Conservation (phyloP, 345 rosid species). For the Eucalyptus sp. region DNA sequence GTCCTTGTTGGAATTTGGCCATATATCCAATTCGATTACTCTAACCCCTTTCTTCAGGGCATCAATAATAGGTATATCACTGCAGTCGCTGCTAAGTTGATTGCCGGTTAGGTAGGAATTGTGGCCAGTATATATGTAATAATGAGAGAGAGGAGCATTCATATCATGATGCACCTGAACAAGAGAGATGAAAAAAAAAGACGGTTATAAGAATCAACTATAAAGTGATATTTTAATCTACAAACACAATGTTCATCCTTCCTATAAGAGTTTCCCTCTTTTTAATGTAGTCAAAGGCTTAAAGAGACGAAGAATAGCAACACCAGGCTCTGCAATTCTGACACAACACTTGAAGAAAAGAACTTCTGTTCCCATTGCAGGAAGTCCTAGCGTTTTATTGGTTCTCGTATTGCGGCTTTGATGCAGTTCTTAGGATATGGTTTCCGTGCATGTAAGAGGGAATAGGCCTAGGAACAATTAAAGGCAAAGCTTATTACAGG, state of each 20-base stretch:
- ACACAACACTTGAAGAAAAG: background rate
- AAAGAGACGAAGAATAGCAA: background rate
- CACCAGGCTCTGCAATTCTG: background rate
- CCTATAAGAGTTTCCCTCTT: background rate
- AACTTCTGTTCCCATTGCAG: background rate
- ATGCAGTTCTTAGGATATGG: background rate
- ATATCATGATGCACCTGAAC: conserved; percentile 66
- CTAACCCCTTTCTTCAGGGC: conserved; percentile 60
- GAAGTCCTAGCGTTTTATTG: background rate
- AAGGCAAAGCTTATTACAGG: background rate
- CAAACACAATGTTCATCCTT: background rate
- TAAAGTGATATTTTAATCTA: background rate
- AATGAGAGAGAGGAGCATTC: conserved; percentile 64
- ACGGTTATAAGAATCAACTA: background rate
- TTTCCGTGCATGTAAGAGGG: background rate
- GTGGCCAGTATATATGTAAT: conserved; percentile 74
- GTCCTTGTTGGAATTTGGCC: conserved; percentile 49
- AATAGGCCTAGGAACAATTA: background rate
- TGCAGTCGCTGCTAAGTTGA: conserved; percentile 58
- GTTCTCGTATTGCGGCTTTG: background rate
- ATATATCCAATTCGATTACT: conserved; percentile 77
- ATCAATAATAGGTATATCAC: conserved; percentile 42
- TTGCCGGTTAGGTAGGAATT: conserved; percentile 84
- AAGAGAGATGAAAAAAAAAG: background rate
- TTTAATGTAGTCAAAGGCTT: background rate